Base-by-base conservation (phyloP, 768 basidiomycete species). In the Trametes cingulata region DNA sequence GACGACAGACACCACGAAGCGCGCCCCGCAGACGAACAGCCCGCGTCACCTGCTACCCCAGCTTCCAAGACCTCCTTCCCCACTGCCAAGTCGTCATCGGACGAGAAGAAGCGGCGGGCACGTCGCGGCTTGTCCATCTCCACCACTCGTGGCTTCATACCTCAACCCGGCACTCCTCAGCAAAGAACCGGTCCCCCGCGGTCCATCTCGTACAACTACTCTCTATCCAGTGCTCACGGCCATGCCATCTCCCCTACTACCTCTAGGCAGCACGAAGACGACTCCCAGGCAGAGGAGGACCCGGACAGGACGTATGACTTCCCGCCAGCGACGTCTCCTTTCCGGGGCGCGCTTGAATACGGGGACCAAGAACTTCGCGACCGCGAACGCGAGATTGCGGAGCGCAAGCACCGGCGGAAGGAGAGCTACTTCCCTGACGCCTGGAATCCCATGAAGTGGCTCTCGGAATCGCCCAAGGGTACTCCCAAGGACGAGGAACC, bases 111-210 rank as follows among this genome's bases (percentile, higher is more conserved):
- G 42, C 49, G 54, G 2, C 39, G 40, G 0, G 27, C 55, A 4
- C 56, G 52, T 19, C 59, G 65, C 25, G 49, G 52, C 19, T 40
- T 58, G 12, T 61, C 62, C 6, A 43, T 56, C 2, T 67, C 65
- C 4, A 59, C 50, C 7, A 57, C 53, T 19, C 55, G 56, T 1
- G 46, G 56, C 1, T 15, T 42, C n/a, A 42, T 51, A 12, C 50
- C 62, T 17, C 59, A 64, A 17, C 64, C 66, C 3, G 63, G 61
- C 15, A 85, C 86, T 0, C 89, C 90, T 24, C 82, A 87, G 6
- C 75, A 76, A 49, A 78, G 89, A 52, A 90, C 88, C 4, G 90
- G 89, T 13, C 87, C 88, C 33, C 90, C 89, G 4, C 80, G 89
- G 40, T 88, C 89, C 0, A 75, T 90, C 25, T 88, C 87, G 2